phyloP scores from a whole-genome alignment of 768 basidiomycete genomes.

The Lactarius quietus region DNA sequence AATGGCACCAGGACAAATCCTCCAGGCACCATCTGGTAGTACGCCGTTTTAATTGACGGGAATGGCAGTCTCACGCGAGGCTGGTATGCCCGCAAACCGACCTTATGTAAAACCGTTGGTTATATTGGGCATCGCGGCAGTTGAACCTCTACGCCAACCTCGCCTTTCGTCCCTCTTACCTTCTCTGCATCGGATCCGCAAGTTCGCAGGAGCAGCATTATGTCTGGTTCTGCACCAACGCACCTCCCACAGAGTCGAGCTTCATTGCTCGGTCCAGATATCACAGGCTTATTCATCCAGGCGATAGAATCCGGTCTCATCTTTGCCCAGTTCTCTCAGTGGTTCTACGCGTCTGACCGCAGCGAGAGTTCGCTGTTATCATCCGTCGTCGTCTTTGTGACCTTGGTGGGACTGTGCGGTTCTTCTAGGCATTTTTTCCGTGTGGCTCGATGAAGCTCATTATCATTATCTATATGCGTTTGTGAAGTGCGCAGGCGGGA shows the following conservation, averaged over 20 bases:
- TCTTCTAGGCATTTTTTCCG: neutral
- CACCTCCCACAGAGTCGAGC: neutral
- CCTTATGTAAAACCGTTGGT: too few relatives aligned
- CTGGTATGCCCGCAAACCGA: too few relatives aligned
- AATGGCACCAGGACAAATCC: neutral
- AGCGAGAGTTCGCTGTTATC: neutral
- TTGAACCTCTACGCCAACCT: neutral
- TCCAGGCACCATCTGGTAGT: neutral
- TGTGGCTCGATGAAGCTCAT: neutral
- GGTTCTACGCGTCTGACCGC: conserved; percentile 2
- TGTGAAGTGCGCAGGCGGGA: neutral
- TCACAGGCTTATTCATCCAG: conserved; percentile 5
- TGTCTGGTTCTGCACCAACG: neutral
- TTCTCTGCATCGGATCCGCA: neutral
- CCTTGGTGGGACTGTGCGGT: neutral
- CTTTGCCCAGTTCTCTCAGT: conserved; percentile 10
- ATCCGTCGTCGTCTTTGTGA: conserved; percentile 1
- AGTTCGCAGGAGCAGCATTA: neutral
- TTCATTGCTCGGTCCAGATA: neutral
- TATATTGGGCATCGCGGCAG: neutral
- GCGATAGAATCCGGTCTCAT: conserved; percentile 12
- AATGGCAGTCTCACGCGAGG: too few relatives aligned
- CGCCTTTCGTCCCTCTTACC: neutral
- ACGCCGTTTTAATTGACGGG: too few relatives aligned
- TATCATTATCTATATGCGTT: neutral